phyloP scores from a whole-genome alignment of 768 basidiomycete species.

The Leccinum ochraceum region DNA sequence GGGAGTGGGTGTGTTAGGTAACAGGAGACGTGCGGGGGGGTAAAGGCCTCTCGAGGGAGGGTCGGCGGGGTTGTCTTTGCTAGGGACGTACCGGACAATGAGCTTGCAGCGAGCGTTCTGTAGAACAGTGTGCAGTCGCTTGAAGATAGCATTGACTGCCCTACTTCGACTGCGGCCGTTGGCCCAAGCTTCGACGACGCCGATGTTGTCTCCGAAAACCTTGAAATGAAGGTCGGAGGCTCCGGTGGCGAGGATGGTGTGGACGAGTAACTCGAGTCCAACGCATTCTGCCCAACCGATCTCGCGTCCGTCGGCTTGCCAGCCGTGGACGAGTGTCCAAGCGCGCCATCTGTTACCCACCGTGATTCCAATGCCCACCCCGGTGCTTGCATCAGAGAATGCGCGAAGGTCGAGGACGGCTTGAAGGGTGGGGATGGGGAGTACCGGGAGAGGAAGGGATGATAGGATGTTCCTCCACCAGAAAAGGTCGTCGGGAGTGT shows the following conservation, averaged over 20 bases:
- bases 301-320: not conserved
- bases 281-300: not conserved
- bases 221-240: not conserved
- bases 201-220: not conserved
- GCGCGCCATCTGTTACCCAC: slow-evolving; percentile 34
- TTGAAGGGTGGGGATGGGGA: not conserved
- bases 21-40: no score
- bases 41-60: no score
- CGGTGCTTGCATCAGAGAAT: slow-evolving; percentile 45
- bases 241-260: not conserved
- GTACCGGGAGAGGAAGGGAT: not conserved
- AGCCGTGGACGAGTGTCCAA: slow-evolving; percentile 25
- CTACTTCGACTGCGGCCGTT: not conserved
- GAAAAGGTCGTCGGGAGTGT: fast-evolving
- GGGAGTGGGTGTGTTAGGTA: no score
- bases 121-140: not conserved
- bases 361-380: slow-evolving; percentile 36
- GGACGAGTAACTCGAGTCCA: not conserved
- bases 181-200: not conserved
- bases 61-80: not conserved
- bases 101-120: not conserved
- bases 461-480: not conserved
- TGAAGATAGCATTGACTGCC: not conserved
- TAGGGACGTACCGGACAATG: not conserved
- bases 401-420: not conserved